phyloP scores from a whole-genome alignment of 345 rosid genomes.

The Euphorbia lathyris region DNA sequence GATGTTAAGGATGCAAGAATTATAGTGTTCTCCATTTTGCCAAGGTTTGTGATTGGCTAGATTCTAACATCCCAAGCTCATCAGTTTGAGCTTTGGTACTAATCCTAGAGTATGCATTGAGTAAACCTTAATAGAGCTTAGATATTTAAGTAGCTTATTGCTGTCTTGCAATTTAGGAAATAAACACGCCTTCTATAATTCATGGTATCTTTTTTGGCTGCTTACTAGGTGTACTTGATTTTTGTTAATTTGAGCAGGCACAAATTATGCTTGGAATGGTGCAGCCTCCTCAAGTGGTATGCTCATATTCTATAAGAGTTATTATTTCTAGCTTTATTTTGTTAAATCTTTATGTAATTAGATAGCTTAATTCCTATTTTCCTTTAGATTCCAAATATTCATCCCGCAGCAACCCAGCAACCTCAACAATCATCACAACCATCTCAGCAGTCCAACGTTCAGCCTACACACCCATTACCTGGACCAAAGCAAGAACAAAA shows the following conservation, averaged over 20 bases:
- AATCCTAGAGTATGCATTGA: too few relatives aligned
- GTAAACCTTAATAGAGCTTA: too few relatives aligned
- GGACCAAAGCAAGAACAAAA: slow-evolving; percentile 58
- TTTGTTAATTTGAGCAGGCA: slow-evolving; percentile 48
- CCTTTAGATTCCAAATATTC: slow-evolving; percentile 67
- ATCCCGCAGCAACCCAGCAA: slow-evolving; percentile 46
- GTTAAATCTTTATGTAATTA: background rate
- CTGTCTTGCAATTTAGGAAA: background rate
- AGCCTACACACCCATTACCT: slow-evolving; percentile 41
- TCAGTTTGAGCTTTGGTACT: too few relatives aligned
- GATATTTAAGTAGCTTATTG: background rate
- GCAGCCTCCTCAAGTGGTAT: slow-evolving; percentile 87
- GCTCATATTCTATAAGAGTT: slow-evolving; percentile 15
- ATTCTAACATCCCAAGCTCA: too few relatives aligned
- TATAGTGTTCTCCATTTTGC: background rate
- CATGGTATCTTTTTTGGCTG: background rate
- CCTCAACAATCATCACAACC: slow-evolving; percentile 58
- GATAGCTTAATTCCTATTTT: slow-evolving; percentile 14
- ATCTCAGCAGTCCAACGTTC: slow-evolving; percentile 47
- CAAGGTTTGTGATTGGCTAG: background rate
- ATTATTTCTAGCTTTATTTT: slow-evolving; percentile 7
- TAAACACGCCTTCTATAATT: background rate
- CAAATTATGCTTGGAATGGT: slow-evolving; percentile 99
- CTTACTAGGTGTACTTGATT: slow-evolving; percentile 12
- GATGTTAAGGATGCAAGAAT: too few relatives aligned